A percentile compares a stretch with the other conserved stretches of the same genome.
These are phyloP conservation scores for Diaporthe australafricana DNA, from an alignment of 2,329 filamentous ascomycete genomes.

Conservation along the genomic window DNA sequence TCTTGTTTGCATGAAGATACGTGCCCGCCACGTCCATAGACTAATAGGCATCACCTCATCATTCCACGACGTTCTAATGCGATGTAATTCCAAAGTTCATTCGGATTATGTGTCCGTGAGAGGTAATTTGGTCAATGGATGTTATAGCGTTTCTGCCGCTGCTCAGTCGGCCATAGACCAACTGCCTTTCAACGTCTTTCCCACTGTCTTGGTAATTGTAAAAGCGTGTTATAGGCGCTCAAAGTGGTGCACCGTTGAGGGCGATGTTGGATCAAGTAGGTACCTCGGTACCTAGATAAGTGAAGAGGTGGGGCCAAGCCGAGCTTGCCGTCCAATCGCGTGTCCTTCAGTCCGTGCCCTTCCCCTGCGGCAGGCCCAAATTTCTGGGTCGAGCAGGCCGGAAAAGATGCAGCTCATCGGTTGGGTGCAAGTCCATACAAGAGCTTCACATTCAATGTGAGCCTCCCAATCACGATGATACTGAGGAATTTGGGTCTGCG, in stretches of 20 bases:
- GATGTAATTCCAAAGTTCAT: background rate
- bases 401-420: constrained; percentile 28
- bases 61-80: constrained; percentile 8
- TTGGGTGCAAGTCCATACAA: constrained; percentile 6
- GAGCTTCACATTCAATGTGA: constrained; percentile 36
- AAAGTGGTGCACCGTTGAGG: background rate
- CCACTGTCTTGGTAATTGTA: too few species aligned
- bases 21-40: constrained; percentile 11
- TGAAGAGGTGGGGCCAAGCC: background rate
- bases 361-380: constrained; percentile 25
- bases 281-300: background rate
- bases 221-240: background rate
- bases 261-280: background rate
- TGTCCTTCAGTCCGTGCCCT: background rate
- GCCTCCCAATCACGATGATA: constrained; percentile 60
- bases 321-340: background rate
- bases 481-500: constrained; percentile 64
- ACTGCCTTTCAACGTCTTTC: background rate
- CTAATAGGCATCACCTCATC: constrained; percentile 27
- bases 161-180: background rate
- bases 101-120: background rate
- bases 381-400: constrained; percentile 12
- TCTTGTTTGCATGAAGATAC: constrained; percentile 4
- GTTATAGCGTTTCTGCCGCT: too few species aligned
- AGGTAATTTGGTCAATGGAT: too few species aligned